Percentiles rank a stretch among this genome's conserved stretches.
phyloP scores from a whole-genome alignment of 768 basidiomycete species.

The Lactarius deliciosus region DNA sequence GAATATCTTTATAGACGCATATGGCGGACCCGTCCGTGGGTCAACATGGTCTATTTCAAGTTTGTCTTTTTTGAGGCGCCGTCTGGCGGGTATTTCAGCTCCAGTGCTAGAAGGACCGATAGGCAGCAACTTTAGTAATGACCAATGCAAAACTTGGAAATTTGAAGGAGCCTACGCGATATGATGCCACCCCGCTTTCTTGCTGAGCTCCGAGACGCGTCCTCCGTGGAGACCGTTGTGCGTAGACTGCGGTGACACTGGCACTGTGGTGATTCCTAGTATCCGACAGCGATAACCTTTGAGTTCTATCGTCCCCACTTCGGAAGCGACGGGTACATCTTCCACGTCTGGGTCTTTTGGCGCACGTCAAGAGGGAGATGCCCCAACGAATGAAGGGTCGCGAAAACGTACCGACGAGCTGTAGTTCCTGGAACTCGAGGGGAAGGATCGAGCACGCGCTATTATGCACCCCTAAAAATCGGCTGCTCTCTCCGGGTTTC shows the following conservation, averaged over 20 bases:
- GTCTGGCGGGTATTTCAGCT: background rate
- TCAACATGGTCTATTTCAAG: background rate
- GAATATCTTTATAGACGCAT: slow-evolving; percentile 10
- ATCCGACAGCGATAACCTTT: slow-evolving; percentile 11
- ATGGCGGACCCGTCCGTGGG: background rate
- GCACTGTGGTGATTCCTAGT: background rate
- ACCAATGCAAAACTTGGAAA: background rate
- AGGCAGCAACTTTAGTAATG: background rate
- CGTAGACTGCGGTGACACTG: too few species aligned
- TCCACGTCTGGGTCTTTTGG: slow-evolving; percentile 18
- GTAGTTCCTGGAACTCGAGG: slow-evolving; percentile 20
- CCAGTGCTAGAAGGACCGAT: slow-evolving; percentile 8
- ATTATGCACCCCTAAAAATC: slow-evolving; percentile 4
- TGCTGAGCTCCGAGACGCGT: slow-evolving; percentile 23
- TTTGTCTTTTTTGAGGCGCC: background rate
- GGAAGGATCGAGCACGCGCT: background rate
- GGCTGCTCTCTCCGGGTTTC: background rate
- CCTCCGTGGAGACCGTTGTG: background rate
- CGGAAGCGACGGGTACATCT: slow-evolving; percentile 13
- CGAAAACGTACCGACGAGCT: slow-evolving; percentile 14
- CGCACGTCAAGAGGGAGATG: background rate
- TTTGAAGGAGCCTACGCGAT: slow-evolving; percentile 1
- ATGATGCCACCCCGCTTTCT: slow-evolving; percentile 26
- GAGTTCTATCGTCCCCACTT: slow-evolving; percentile 23
- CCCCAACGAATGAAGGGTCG: background rate